phyloP scores from a whole-genome alignment of 73 alveolate genomes.

The Tetrahymena elliotti region DNA sequence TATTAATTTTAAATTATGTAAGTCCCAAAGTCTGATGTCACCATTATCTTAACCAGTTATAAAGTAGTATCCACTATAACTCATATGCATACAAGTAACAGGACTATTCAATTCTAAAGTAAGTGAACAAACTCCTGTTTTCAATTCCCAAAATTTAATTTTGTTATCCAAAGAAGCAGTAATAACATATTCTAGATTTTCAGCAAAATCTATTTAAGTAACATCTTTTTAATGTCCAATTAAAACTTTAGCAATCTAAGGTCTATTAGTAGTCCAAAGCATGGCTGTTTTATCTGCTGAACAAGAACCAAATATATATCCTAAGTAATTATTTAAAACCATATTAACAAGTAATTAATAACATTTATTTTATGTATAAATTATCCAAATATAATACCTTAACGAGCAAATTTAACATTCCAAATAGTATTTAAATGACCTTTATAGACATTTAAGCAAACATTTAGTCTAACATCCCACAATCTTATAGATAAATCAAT shows the following conservation, averaged over 20 bases:
- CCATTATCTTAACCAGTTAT: not conserved
- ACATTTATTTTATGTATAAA: not conserved
- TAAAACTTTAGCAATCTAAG: not conserved
- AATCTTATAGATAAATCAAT: not conserved
- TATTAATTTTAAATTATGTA: not conserved
- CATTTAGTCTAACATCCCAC: not conserved
- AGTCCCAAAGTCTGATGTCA: not conserved
- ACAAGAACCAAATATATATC: not conserved
- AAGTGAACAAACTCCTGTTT: not conserved
- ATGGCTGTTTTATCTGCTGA: not conserved
- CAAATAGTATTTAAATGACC: not conserved
- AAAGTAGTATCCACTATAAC: not conserved
- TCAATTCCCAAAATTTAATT: not conserved
- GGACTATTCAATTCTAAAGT: not conserved
- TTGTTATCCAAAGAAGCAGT: not conserved
- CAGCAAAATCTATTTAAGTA: not conserved
- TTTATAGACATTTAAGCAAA: not conserved
- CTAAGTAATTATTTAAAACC: not conserved
- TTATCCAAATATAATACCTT: not conserved
- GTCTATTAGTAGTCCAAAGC: not conserved
- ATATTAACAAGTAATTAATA: too few species aligned
- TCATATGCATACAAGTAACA: not conserved
- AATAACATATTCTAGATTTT: not conserved
- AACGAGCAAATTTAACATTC: not conserved
- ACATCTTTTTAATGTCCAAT: not conserved